Percentiles rank a stretch among this genome's conserved stretches.
phyloP scores from a whole-genome alignment of 768 basidiomycete genomes.

The Kwoniella sp. region DNA sequence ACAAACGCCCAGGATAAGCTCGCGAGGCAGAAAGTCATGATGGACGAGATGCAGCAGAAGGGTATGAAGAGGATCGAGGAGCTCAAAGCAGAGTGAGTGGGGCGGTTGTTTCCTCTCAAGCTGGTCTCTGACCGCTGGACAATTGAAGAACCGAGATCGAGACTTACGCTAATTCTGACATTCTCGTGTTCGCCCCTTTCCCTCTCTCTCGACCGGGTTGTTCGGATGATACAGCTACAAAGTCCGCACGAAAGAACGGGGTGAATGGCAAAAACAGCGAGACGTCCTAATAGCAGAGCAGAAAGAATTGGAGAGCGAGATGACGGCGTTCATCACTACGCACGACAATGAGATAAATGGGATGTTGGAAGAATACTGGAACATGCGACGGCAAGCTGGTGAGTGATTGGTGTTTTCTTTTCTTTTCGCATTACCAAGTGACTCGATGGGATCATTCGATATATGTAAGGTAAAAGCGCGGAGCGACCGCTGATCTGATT shows the following conservation, averaged over 20 bases:
- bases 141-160: no score
- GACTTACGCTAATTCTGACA: not conserved
- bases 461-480: no score
- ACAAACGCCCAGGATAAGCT: slow-evolving; percentile 80
- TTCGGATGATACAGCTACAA: slow-evolving; percentile 54
- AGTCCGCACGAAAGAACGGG: slow-evolving; percentile 37
- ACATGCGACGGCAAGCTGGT: slow-evolving; percentile 49
- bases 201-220: not conserved
- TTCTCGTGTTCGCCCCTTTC: not conserved
- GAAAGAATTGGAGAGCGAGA: slow-evolving; percentile 68
- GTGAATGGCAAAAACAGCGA: slow-evolving; percentile 35
- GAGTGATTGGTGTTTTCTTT: slow-evolving; percentile 16
- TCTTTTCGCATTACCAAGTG: no score
- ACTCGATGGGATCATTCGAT: no score
- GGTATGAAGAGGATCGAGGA: slow-evolving; percentile 74
- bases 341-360: slow-evolving; percentile 75
- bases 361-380: slow-evolving; percentile 72
- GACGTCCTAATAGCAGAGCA: slow-evolving; percentile 65
- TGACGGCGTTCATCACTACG: slow-evolving; percentile 63
- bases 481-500: no score
- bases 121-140: not conserved
- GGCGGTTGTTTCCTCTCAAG: not conserved
- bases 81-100: slow-evolving; percentile 75
- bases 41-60: slow-evolving; percentile 75
- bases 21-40: slow-evolving; percentile 73